Evolutionary conservation across 345 rosid species (phyloP), one percentile per base, ranked within the genome.

Genomic region (Pistacia integerrima): DNA sequence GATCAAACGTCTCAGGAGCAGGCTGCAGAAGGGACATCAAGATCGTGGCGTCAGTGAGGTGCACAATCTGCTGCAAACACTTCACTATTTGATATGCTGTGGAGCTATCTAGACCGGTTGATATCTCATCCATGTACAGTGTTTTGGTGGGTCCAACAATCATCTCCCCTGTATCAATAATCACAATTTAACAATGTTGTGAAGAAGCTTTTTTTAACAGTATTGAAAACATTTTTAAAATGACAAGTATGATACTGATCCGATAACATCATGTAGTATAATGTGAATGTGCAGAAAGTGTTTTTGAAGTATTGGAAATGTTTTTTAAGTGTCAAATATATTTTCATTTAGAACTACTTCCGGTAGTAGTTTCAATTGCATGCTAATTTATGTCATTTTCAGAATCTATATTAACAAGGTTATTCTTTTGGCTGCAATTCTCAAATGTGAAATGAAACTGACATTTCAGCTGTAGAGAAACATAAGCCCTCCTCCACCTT

Each of bases 81-180:
- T 92, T 93, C 78, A 96, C 97, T 25, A 96, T 92, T 72, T 93
- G 99, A 64, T 41, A 92, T 14, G 99, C 88, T 2, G 98, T 95
- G 70, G 98, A 93, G 84, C 98, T 92, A 78, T 96, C 99, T 52
- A 93, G 83, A 63, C 97, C 99, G 0, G 97, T 96, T 9, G 99
- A 93, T 85, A 92, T 96, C 82, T 93, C 99, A 72, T 96, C 99
- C 98, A 96, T 96, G 77, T 86, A 92, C 64, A 96, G 51, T 25
- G 97, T 87, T 77, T 93, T 96, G 36, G 98, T 88, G 30, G 99
- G 99, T 25, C 98, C 97, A 38, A 96, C 99, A 35, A 92, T 91
- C 99, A 93, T 96, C 84, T 96, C 99, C 54, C 98, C 99, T 93
- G 82, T 35, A 48, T 58, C 30, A 69, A 55, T 20, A 5, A 35